Evolutionary conservation across 2,329 filamentous ascomycete species (phyloP).

Genomic region (Paecilomyces dactylethromorphus): DNA sequence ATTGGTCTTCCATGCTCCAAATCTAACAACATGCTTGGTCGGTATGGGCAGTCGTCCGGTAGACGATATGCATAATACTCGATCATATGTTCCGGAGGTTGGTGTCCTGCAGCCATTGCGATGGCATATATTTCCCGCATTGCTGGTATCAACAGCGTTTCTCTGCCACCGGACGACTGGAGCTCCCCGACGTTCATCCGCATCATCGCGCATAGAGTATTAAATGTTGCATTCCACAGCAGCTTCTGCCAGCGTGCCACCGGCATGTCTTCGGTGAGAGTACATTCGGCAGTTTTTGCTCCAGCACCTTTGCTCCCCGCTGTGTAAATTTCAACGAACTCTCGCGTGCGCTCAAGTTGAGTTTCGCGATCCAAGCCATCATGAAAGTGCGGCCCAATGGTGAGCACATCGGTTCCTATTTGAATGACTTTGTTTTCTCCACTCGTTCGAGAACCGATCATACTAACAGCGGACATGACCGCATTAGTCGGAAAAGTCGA

Average conservation of each 20-base stretch:
- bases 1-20: constrained; percentile 61
- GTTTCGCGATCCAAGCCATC: background rate
- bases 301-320: background rate
- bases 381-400: background rate
- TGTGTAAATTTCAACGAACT: background rate
- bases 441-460: background rate
- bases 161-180: constrained; percentile 6
- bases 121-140: constrained; percentile 19
- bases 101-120: constrained; percentile 12
- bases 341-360: background rate
- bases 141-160: constrained; percentile 15
- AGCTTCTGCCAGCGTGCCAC: background rate
- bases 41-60: constrained; percentile 1
- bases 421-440: background rate
- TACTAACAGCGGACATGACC: background rate
- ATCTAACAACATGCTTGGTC: constrained; percentile 61
- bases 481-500: background rate
- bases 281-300: background rate
- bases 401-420: background rate
- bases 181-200: background rate
- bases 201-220: background rate
- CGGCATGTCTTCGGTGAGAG: background rate
- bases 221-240: background rate
- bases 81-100: background rate
- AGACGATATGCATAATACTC: constrained; percentile 1